These are phyloP conservation scores for Mortierella alpina DNA, from an alignment of 192 early-diverging fungal species.

Conservation along the genomic window DNA sequence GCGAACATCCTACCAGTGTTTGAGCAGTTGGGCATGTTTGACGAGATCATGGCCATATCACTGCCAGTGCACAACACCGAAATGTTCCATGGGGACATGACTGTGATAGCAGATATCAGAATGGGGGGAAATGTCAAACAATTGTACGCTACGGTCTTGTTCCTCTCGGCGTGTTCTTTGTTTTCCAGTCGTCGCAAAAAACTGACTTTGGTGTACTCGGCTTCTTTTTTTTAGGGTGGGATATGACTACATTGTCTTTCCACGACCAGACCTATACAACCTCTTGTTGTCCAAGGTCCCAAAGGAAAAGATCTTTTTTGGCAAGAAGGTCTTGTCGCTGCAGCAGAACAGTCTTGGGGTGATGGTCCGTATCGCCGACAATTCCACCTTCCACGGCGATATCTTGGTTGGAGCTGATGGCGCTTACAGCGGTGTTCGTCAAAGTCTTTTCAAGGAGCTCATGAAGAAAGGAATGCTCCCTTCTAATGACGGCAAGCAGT, in stretches of 20 bases:
- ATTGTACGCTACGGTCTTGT: too few relatives aligned
- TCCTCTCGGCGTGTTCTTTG: too few relatives aligned
- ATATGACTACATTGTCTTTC: constrained; percentile 5
- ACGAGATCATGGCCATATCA: constrained; percentile 16
- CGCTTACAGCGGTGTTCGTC: constrained; percentile 1
- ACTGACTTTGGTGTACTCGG: neutral
- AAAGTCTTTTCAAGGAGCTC: neutral
- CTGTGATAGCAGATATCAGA: too few relatives aligned
- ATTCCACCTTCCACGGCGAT: constrained; percentile 1
- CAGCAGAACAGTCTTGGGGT: constrained; percentile 2
- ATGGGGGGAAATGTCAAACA: too few relatives aligned
- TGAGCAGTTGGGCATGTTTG: constrained; percentile 22
- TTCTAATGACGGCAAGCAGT: neutral
- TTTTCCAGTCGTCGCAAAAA: too few relatives aligned
- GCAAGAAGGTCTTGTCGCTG: constrained; percentile 16
- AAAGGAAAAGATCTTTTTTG: neutral
- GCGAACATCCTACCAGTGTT: constrained; percentile 20
- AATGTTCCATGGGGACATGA: too few relatives aligned
- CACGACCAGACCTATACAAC: constrained; percentile 10
- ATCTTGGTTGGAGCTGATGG: constrained; percentile 17
- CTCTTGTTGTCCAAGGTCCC: constrained; percentile 9
- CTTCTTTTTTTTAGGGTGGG: neutral
- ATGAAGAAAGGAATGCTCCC: constrained; percentile 1
- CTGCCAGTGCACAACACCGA: neutral
- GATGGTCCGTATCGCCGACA: constrained; percentile 6